Base-by-base conservation (phyloP, 2,329 filamentous ascomycete species). In the Nigrograna mackinnonii region DNA sequence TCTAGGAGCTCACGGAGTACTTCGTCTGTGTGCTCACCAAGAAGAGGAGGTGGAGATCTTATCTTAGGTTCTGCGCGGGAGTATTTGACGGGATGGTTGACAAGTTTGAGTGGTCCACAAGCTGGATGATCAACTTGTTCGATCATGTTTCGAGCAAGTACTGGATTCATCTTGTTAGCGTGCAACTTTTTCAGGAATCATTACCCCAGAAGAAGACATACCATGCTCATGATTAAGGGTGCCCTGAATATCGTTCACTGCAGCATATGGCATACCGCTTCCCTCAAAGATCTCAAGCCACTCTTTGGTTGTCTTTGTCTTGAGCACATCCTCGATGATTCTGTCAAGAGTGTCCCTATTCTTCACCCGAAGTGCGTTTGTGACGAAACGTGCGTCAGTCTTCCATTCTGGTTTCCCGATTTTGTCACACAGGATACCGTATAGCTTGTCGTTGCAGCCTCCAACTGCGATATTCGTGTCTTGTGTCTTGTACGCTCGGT, bases 41-140 rank as follows among this genome's bases (percentile, higher is more conserved):
- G 70, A n/a, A 86, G 85, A 1, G 94, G 94, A 18, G 94, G 94
- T 24, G 88, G 81, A 2, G 75, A 86, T 19, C 92, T 78, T 24
- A 95, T 84, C 7, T 81, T 80, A 0, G 91, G 89, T 56, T 82
- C 83, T 19, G 85, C 87, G 54, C 91, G 83, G 4, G 91, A 96
- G 67, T 91, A 95, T 67, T 97, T 97, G 47, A 97, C 85, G 0
- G 94, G 94, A 2, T 91, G 92, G 63, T 95, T 96, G 41, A 99
- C 85, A 62, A 97, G 74, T 69, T 90, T 91, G 49, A 97, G 84
- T 1, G 84, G 80, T 0, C 94, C 94, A 64, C 91, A 96, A 11
- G 78, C 77, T 6, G 80, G 81, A 64, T 99, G 94, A 0, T 95
- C 80, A 36, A 96, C 77, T 64, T 95, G 86, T 7, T 88, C 82